Conservation (phyloP, 768 basidiomycete species). For the Kwoniella dejecticola region DNA sequence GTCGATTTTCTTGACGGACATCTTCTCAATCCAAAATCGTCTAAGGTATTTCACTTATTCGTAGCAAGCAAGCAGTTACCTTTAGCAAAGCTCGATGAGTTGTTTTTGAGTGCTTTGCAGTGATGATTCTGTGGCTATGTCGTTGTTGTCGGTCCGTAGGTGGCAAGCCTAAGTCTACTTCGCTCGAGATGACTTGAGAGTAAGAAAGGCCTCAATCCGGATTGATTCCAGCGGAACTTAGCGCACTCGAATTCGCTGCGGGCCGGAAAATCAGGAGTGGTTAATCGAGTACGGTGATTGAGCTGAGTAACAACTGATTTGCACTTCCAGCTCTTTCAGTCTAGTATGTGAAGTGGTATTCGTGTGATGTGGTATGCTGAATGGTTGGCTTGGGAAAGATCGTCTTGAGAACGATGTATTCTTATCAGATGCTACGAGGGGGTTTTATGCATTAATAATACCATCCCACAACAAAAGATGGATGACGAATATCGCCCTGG, state of each 20-base stretch:
- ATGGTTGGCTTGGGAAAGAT: background rate
- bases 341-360: background rate
- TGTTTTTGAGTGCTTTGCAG: background rate
- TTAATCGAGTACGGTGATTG: background rate
- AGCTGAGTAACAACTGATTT: too few species aligned
- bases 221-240: background rate
- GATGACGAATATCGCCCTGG: background rate
- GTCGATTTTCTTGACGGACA: conserved; percentile 32
- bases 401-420: background rate
- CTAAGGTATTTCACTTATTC: background rate
- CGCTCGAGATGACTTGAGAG: background rate
- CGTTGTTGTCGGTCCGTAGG: background rate
- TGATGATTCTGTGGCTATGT: background rate
- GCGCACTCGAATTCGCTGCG: background rate
- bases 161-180: background rate
- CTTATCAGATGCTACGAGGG: background rate
- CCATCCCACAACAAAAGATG: background rate
- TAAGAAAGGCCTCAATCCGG: background rate
- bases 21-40: background rate
- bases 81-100: background rate
- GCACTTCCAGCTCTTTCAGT: background rate
- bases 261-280: background rate
- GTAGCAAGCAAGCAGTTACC: too few species aligned
- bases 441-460: too few species aligned
- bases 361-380: background rate